These are phyloP conservation scores for Cerioporus squamosus DNA, from an alignment of 1,284 basidiomycete species.

Conservation along the genomic window DNA sequence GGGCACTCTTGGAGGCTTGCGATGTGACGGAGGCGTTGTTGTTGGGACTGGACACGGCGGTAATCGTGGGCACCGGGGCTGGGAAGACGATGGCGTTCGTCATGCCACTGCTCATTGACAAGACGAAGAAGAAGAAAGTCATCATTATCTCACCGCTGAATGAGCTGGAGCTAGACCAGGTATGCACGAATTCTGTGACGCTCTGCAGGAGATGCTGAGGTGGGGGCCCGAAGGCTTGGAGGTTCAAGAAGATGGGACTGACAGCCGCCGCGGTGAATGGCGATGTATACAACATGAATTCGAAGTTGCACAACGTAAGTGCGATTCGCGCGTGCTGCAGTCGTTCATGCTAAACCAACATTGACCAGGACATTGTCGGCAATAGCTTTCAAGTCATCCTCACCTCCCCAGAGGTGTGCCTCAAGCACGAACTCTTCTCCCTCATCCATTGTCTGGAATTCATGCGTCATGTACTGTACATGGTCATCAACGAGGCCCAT, in stretches of 20 bases:
- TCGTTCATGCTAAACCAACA: too few relatives aligned
- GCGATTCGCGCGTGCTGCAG: too few relatives aligned
- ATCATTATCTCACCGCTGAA: slow-evolving; percentile 42
- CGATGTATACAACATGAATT: slow-evolving; percentile 33
- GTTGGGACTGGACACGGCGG: slow-evolving; percentile 36
- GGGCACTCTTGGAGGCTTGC: too few relatives aligned
- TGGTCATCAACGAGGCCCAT: slow-evolving; percentile 1
- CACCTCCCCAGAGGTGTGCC: slow-evolving; percentile 2
- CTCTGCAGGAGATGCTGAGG: not conserved
- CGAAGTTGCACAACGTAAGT: slow-evolving; percentile 27
- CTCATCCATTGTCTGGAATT: not conserved
- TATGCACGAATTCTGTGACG: slow-evolving; percentile 32
- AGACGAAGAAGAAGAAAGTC: slow-evolving; percentile 25
- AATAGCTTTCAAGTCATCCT: not conserved
- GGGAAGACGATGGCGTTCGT: slow-evolving; percentile 43
- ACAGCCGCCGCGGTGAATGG: slow-evolving; percentile 37
- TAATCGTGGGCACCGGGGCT: slow-evolving; percentile 38
- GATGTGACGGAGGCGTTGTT: slow-evolving; percentile 37
- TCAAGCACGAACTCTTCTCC: not conserved
- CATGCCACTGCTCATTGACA: slow-evolving; percentile 32
- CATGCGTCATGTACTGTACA: not conserved
- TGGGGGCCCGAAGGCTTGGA: not conserved
- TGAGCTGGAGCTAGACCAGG: slow-evolving; percentile 32
- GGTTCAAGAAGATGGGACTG: slow-evolving; percentile 35
- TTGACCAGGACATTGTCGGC: too few relatives aligned